Percentiles rank a stretch among this genome's conserved stretches.
These are phyloP conservation scores for Xylaria palmicola DNA, from an alignment of 495 filamentous ascomycete genomes.

Conservation along the genomic window DNA sequence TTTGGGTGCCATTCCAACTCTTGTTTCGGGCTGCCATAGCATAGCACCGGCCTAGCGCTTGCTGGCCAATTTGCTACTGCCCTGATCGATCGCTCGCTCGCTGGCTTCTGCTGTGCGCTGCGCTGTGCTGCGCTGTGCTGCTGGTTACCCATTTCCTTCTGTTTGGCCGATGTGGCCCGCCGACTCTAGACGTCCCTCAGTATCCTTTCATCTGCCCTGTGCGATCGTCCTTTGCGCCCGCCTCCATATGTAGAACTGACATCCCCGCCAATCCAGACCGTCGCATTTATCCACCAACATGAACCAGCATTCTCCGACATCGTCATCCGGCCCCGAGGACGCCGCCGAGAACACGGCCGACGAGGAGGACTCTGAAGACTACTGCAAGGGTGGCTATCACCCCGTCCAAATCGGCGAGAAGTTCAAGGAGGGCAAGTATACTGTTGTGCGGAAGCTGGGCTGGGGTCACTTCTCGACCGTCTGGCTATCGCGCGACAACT, in stretches of 20 bases:
- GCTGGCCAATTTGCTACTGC: neutral
- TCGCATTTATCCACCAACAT: constrained; percentile 38
- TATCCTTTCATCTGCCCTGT: constrained; percentile 4
- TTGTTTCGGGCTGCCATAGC: constrained; percentile 20
- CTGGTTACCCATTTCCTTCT: neutral
- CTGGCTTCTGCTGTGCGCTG: constrained; percentile 18
- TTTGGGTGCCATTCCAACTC: constrained; percentile 17
- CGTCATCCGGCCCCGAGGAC: constrained; percentile 78
- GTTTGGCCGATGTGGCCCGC: neutral
- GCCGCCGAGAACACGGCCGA: constrained; percentile 91
- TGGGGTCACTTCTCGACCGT: constrained; percentile 99
- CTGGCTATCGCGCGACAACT: constrained; percentile 93
- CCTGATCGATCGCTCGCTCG: constrained; percentile 7
- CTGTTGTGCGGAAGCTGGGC: constrained; percentile 92
- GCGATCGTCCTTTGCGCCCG: constrained; percentile 13
- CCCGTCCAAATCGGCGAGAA: constrained; percentile 90
- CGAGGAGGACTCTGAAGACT: constrained; percentile 98
- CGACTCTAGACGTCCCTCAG: neutral
- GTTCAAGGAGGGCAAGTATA: constrained; percentile 97
- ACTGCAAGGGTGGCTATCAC: constrained; percentile 98
- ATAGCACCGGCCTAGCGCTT: constrained; percentile 9
- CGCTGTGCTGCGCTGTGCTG: constrained; percentile 14
- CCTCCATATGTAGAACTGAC: constrained; percentile 17
- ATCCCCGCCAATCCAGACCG: constrained; percentile 25
- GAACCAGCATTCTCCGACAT: constrained; percentile 70